Conservation (phyloP, 2,329 filamentous ascomycete genomes). For the Colletotrichum chlorophyti region DNA sequence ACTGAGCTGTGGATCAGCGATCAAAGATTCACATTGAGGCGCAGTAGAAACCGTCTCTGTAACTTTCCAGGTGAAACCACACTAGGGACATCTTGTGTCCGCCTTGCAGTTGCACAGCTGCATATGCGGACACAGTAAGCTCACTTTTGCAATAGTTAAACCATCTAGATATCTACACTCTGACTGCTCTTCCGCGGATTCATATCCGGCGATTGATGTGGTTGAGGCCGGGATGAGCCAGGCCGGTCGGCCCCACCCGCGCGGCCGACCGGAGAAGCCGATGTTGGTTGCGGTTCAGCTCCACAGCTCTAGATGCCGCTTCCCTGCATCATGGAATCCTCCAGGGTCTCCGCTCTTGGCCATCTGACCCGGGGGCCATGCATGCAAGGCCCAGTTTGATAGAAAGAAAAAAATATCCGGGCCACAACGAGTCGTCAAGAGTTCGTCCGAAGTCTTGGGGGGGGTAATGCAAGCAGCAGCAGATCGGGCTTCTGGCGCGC, state of each 20-base stretch:
- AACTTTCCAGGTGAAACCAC: no score
- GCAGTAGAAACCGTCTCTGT: no score
- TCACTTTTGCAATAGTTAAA: no score
- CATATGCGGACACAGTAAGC: no score
- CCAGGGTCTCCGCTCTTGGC: not conserved
- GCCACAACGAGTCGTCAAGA: not conserved
- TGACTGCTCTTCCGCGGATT: not conserved
- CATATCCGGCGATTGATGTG: not conserved
- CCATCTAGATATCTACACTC: not conserved
- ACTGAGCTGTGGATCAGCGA: no score
- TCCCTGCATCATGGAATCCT: not conserved
- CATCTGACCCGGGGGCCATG: not conserved
- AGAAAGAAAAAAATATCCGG: not conserved
- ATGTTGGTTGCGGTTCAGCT: not conserved
- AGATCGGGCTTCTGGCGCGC: no score
- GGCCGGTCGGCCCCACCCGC: constrained; percentile 18
- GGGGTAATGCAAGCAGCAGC: not conserved
- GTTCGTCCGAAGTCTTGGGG: constrained; percentile 12
- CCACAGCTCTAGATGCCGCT: not conserved
- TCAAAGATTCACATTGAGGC: no score
- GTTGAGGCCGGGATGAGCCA: not conserved
- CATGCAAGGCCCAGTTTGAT: not conserved
- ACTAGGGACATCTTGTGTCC: no score
- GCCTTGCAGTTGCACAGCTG: no score
- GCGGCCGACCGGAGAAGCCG: constrained; percentile 9